These are phyloP conservation scores for Kondoa malvinella DNA, from an alignment of 768 basidiomycete genomes.

Conservation along the genomic window DNA sequence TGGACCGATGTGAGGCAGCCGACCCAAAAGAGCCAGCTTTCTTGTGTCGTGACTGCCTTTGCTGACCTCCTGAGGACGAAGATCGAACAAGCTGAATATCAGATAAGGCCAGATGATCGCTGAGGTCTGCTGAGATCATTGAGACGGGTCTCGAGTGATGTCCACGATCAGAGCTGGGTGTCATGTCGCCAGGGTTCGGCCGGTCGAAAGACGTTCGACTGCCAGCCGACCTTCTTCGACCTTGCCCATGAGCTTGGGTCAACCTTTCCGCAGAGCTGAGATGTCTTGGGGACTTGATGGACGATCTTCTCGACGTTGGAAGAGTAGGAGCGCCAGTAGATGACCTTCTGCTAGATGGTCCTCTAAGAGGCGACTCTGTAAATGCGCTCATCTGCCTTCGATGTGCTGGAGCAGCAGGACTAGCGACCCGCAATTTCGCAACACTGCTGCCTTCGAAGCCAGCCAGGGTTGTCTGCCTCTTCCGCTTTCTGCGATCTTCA, in stretches of 20 bases:
- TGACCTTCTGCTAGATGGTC: slow-evolving; percentile 21
- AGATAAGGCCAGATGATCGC: neutral
- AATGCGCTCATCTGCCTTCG: slow-evolving; percentile 14
- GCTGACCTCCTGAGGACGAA: neutral
- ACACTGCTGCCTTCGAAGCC: slow-evolving; percentile 12
- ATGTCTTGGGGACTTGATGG: slow-evolving; percentile 21
- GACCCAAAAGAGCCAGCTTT: slow-evolving; percentile 23
- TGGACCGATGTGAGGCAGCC: slow-evolving; percentile 17
- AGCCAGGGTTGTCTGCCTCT: slow-evolving; percentile 36
- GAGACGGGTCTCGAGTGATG: neutral
- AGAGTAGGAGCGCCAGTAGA: slow-evolving; percentile 18
- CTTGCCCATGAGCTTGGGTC: slow-evolving; percentile 15
- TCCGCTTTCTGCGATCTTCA: slow-evolving; percentile 64
- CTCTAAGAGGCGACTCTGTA: slow-evolving; percentile 26
- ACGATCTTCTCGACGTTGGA: slow-evolving; percentile 16
- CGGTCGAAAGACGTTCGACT: slow-evolving; percentile 56
- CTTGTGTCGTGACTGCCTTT: slow-evolving; percentile 19
- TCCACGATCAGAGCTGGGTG: slow-evolving; percentile 8
- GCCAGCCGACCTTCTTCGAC: slow-evolving; percentile 38
- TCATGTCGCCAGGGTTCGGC: slow-evolving; percentile 35
- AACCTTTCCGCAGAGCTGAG: slow-evolving; percentile 3
- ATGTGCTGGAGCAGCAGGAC: slow-evolving; percentile 9
- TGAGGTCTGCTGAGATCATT: neutral
- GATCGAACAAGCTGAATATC: neutral
- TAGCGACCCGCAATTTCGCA: slow-evolving; percentile 1